Conservation (phyloP, 805 yeast genomes). For the Candida nemodendra region DNA sequence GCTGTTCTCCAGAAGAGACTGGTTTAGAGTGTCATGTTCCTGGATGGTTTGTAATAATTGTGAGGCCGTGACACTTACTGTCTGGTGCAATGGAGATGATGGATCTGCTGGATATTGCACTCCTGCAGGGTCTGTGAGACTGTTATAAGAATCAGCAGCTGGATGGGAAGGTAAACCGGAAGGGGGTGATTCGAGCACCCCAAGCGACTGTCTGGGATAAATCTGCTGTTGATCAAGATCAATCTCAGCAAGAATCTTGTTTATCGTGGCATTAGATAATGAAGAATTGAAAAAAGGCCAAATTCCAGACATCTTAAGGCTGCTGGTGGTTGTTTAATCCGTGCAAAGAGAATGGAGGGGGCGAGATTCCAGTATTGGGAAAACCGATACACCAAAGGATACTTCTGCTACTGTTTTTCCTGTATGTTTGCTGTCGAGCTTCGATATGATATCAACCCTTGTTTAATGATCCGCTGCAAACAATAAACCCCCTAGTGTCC, state of each 20-base stretch:
- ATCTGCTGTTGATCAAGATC: constrained; percentile 33
- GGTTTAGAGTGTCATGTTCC: constrained; percentile 28
- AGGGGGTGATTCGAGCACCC: constrained; percentile 1
- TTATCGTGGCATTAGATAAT: constrained; percentile 37
- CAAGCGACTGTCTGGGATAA: constrained; percentile 3
- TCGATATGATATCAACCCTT: no score
- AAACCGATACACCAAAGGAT: no score
- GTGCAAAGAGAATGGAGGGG: no score
- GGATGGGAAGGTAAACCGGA: constrained; percentile 3
- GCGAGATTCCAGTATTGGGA: no score
- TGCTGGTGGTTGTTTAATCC: no score
- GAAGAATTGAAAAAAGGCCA: constrained; percentile 41
- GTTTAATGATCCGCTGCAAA: no score
- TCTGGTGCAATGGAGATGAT: constrained; percentile 19
- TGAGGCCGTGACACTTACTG: constrained; percentile 31
- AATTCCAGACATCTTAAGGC: constrained; percentile 36
- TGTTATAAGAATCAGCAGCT: constrained; percentile 1
- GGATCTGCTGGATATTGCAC: constrained; percentile 13
- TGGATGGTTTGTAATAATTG: constrained; percentile 36
- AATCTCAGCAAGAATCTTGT: constrained; percentile 36
- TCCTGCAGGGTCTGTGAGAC: constrained; percentile 1
- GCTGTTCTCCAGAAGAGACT: constrained; percentile 13
- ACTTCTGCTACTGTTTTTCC: no score
- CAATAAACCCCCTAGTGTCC: no score
- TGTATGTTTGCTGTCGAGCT: no score